Percentiles rank a stretch among this genome's conserved stretches.
These are phyloP conservation scores for Exophiala sideris DNA, from an alignment of 2,329 filamentous ascomycete species.

Conservation along the genomic window DNA sequence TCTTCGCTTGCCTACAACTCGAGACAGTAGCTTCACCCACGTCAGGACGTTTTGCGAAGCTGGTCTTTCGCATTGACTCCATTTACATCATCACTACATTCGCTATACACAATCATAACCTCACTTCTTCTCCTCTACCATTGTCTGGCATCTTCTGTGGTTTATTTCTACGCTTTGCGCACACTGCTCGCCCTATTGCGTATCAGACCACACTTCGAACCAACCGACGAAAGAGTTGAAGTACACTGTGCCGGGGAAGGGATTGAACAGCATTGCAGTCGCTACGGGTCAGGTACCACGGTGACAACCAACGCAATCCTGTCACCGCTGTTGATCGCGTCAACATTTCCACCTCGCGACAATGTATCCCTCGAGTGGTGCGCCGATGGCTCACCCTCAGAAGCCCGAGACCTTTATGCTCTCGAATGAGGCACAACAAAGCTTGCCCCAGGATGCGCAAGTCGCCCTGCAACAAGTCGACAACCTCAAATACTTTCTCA, in stretches of 20 bases:
- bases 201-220: slow-evolving; percentile 5
- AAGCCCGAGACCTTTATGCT: slow-evolving; percentile 99
- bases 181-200: slow-evolving; percentile 1
- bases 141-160: slow-evolving; percentile 7
- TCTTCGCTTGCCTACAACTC: slow-evolving; percentile 24
- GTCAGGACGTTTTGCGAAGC: slow-evolving; percentile 30
- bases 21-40: slow-evolving; percentile 28
- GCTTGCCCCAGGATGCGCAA: slow-evolving; percentile 91
- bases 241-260: not conserved
- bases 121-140: slow-evolving; percentile 8
- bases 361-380: slow-evolving; percentile 77
- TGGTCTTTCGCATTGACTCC: slow-evolving; percentile 27
- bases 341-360: slow-evolving; percentile 24
- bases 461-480: slow-evolving; percentile 97
- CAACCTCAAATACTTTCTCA: slow-evolving; percentile 99
- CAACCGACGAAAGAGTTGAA: slow-evolving; percentile 4
- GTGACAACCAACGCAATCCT: slow-evolving; percentile 15
- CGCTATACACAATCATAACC: slow-evolving; percentile 21
- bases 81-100: slow-evolving; percentile 27
- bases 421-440: slow-evolving; percentile 94
- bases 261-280: slow-evolving; percentile 6
- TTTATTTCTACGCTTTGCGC: slow-evolving; percentile 6
- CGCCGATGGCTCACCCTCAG: slow-evolving; percentile 84
- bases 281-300: slow-evolving; percentile 18
- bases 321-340: slow-evolving; percentile 21